Percentiles rank a stretch among this genome's conserved stretches.
These are phyloP conservation scores for Anthracocystis setariae DNA, from an alignment of 1,284 basidiomycete genomes.

Conservation along the genomic window DNA sequence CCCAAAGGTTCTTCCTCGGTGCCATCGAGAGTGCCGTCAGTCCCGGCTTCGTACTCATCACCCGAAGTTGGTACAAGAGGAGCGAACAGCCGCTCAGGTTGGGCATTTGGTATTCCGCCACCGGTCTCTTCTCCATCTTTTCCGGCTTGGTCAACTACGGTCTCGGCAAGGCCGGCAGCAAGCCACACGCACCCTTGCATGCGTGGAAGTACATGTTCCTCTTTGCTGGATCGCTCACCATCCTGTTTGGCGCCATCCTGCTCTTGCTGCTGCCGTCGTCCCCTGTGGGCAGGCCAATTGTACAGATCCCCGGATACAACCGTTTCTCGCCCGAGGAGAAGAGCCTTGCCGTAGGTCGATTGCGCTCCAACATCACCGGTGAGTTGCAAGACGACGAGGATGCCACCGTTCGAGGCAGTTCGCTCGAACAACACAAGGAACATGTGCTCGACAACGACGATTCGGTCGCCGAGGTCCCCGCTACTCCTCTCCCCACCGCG, in stretches of 20 bases:
- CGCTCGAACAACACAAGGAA: conserved; percentile 13
- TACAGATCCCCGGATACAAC: conserved; percentile 53
- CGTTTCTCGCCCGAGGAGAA: conserved; percentile 44
- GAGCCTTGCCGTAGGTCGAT: conserved; percentile 64
- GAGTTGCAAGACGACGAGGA: conserved; percentile 65
- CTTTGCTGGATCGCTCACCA: conserved; percentile 71
- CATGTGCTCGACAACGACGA: conserved; percentile 14
- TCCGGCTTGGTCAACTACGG: conserved; percentile 71
- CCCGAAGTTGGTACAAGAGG: conserved; percentile 71
- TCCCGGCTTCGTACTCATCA: conserved; percentile 71
- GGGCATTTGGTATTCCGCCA: conserved; percentile 71
- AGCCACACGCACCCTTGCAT: conserved; percentile 59
- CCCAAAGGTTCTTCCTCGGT: conserved; percentile 68
- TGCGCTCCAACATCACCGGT: conserved; percentile 67
- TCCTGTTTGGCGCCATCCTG: conserved; percentile 69
- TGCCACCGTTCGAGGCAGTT: conserved; percentile 24
- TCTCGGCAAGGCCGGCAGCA: conserved; percentile 67
- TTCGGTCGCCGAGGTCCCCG: neutral
- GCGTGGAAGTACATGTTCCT: conserved; percentile 72
- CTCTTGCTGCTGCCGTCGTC: conserved; percentile 70
- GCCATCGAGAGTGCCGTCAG: conserved; percentile 68
- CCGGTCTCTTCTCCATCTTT: conserved; percentile 70
- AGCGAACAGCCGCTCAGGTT: conserved; percentile 56
- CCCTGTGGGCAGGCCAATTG: conserved; percentile 62
- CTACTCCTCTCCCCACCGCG: conserved; percentile 20